These are phyloP conservation scores for Calonectria pauciramosa DNA, from an alignment of 2,329 filamentous ascomycete species.

Conservation along the genomic window DNA sequence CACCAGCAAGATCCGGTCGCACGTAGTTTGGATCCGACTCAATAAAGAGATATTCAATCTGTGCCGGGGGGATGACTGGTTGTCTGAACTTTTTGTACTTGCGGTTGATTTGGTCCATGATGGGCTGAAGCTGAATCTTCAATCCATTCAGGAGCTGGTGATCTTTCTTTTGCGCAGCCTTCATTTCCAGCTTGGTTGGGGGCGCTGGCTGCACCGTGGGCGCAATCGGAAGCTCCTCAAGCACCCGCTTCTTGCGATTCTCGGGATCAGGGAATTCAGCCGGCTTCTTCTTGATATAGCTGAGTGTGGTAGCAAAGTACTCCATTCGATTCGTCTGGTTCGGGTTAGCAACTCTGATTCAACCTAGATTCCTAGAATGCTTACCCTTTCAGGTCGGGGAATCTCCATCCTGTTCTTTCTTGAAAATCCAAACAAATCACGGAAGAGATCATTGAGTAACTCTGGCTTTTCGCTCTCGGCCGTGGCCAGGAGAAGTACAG, in stretches of 20 bases:
- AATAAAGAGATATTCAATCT: conserved; percentile 86
- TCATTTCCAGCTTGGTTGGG: conserved; percentile 83
- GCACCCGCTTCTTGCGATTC: conserved; percentile 86
- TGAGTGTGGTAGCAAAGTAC: conserved; percentile 82
- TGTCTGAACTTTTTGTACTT: conserved; percentile 91
- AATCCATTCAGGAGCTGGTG: conserved; percentile 86
- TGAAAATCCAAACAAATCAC: conserved; percentile 88
- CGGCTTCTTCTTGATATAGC: conserved; percentile 84
- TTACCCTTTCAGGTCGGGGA: conserved; percentile 73
- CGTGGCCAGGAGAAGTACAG: conserved; percentile 89
- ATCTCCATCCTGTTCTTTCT: conserved; percentile 82
- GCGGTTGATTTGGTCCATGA: conserved; percentile 96
- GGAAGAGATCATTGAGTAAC: conserved; percentile 74
- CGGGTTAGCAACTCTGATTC: conserved; percentile 15
- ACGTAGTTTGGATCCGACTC: conserved; percentile 83
- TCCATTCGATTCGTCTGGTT: conserved; percentile 73
- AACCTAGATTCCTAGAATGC: conserved; percentile 38
- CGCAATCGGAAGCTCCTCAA: conserved; percentile 83
- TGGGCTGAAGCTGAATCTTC: conserved; percentile 90
- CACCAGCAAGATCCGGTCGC: conserved; percentile 66
- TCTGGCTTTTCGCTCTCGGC: conserved; percentile 78
- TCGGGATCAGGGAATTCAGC: conserved; percentile 88
- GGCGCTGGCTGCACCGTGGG: conserved; percentile 77
- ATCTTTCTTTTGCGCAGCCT: conserved; percentile 85
- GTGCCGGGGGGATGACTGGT: conserved; percentile 79